Base-by-base conservation (phyloP, 148 eudicot genomes). In the Amaranthus palmeri region DNA sequence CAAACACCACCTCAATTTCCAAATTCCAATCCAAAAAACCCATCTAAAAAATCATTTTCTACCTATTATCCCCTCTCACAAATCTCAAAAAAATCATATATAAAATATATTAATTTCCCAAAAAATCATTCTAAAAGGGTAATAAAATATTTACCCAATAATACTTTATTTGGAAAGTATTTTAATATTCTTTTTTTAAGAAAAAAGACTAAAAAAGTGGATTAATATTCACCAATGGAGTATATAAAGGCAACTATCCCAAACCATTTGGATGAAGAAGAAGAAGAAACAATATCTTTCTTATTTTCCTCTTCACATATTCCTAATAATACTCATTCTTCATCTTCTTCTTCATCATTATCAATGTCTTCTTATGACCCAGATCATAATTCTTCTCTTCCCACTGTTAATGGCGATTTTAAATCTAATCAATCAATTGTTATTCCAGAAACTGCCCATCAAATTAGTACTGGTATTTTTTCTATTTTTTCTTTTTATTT, bases 361-460 rank as follows among this genome's bases (percentile, higher is more conserved):
- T 25, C 25, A 8, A 74, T 70, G 75, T 62, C 71, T 53, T 36
- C 78, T 9, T 57, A 67, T 44, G 58, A 52, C 68, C 68, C 67
- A 17, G 78, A 74, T 14, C 36, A 25, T 25, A 74, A 65, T 48
- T 65, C 56, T 57, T 55, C 18, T 11, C 65, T 40, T 9, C 74
- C 77, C 7, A 52, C 54, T 4, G 0, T 25, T 25, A 74, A 74
- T n/a, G 67, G 36, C 2, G 36, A 18, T 8, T 18, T 1, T 7
- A 74, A 74, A 50, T 61, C 51, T 4, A 43, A 42, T 18, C 51
- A 64, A 45, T 25, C 36, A 25, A 73, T 77, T 65, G 81, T 82
- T 63, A 18, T 82, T 71, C 90, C 92, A 14, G 91, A 89, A 3
- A 89, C 97, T 50, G 92, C 97, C 55, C 97, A 92, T 79, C 89